Evolutionary conservation across 164 flowering plant species (phyloP).

Genomic region (Annona cherimola): DNA sequence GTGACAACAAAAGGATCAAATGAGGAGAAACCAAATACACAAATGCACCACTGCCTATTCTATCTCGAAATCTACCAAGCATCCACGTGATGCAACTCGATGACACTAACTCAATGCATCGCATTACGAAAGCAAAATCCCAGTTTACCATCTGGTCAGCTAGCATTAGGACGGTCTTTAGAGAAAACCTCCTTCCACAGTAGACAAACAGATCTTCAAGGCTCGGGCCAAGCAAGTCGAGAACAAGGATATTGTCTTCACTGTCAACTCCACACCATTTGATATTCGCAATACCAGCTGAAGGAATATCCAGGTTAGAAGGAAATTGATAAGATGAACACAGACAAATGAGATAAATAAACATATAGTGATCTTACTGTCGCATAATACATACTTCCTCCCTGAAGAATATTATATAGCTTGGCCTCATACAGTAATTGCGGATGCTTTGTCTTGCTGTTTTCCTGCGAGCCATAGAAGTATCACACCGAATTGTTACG

Average conservation of each 20-base stretch:
- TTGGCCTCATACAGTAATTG: conserved; percentile 97
- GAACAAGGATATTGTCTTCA: conserved; percentile 72
- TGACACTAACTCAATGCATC: background rate
- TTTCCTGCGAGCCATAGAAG: conserved; percentile 47
- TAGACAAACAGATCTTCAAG: conserved; percentile 94
- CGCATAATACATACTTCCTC: conserved; percentile 76
- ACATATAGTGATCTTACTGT: background rate
- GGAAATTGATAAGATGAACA: background rate
- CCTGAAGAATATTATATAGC: conserved; percentile 77
- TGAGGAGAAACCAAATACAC: too few species aligned
- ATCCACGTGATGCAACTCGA: too few species aligned
- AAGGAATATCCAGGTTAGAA: background rate
- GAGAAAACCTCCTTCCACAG: conserved; percentile 87
- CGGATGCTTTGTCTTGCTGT: conserved; percentile 87
- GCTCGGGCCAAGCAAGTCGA: conserved; percentile 97
- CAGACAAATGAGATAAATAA: background rate
- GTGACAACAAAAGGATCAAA: too few species aligned
- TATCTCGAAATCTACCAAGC: too few species aligned
- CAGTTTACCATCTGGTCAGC: conserved; percentile 97
- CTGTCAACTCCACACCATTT: conserved; percentile 94
- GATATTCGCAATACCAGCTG: conserved; percentile 82
- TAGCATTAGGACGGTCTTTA: conserved; percentile 90
- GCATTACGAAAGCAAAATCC: background rate
- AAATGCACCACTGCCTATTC: too few species aligned
- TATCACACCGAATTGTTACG: background rate